phyloP scores from a whole-genome alignment of 2,329 filamentous ascomycete species.

The Sclerotinia glacialis region DNA sequence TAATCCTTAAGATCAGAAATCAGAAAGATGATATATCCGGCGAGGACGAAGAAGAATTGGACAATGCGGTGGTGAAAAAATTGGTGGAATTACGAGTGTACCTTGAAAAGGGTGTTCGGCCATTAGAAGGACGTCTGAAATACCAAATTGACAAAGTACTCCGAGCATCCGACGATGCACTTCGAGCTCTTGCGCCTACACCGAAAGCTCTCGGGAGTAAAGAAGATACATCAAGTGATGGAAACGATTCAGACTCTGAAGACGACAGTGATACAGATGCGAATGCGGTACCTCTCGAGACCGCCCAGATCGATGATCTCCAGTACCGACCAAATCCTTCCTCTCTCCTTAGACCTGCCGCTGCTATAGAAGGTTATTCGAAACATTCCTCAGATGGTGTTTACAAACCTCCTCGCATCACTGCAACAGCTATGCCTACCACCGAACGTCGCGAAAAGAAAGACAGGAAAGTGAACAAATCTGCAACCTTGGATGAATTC shows the following conservation, averaged over 20 bases:
- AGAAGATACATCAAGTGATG: slow-evolving; percentile 24
- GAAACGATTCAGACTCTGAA: slow-evolving; percentile 37
- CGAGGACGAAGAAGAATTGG: slow-evolving; percentile 45
- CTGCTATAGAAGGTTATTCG: slow-evolving; percentile 30
- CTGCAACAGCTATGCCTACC: slow-evolving; percentile 78
- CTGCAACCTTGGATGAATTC: slow-evolving; percentile 88
- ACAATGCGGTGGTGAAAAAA: slow-evolving; percentile 74
- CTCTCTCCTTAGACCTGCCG: slow-evolving; percentile 40
- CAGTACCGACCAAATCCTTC: slow-evolving; percentile 61
- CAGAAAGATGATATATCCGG: slow-evolving; percentile 36
- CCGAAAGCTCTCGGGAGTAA: slow-evolving; percentile 11
- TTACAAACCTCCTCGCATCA: slow-evolving; percentile 86
- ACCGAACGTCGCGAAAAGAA: slow-evolving; percentile 50
- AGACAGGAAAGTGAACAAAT: slow-evolving; percentile 65
- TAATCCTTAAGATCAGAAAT: slow-evolving; percentile 75
- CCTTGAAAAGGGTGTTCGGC: slow-evolving; percentile 86
- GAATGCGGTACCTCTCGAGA: slow-evolving; percentile 31
- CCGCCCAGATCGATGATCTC: slow-evolving; percentile 53
- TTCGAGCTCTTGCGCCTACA: slow-evolving; percentile 20
- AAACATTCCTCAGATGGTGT: slow-evolving; percentile 60
- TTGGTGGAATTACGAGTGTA: slow-evolving; percentile 90
- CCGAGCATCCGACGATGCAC: slow-evolving; percentile 69
- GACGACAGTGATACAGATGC: slow-evolving; percentile 39
- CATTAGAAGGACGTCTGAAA: slow-evolving; percentile 83
- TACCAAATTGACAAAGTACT: slow-evolving; percentile 97